phyloP scores from a whole-genome alignment of 2,329 filamentous ascomycete genomes.

The Leptographium wingfieldii region DNA sequence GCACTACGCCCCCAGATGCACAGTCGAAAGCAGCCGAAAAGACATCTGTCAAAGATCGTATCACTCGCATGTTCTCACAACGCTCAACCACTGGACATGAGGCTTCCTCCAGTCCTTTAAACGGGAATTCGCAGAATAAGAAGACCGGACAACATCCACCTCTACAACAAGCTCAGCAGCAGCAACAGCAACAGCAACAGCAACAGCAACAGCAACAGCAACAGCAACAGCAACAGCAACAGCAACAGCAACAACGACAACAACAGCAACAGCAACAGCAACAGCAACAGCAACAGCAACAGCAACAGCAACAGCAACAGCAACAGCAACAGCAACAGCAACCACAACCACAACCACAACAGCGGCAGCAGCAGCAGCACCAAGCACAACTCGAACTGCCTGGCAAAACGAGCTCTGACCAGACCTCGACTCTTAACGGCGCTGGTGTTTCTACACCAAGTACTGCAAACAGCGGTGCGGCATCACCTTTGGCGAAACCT shows the following conservation, averaged over 20 bases:
- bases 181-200: background rate
- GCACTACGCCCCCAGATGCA: constrained; percentile 12
- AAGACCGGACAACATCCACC: constrained; percentile 10
- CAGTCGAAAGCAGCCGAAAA: constrained; percentile 33
- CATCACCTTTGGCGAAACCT: constrained; percentile 26
- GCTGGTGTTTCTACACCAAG: constrained; percentile 1
- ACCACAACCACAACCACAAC: constrained; percentile 15
- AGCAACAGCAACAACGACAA: constrained; percentile 17
- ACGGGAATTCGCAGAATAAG: constrained; percentile 1
- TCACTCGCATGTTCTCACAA: constrained; percentile 51
- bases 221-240: constrained; percentile 5
- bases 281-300: constrained; percentile 12
- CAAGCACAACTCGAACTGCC: background rate
- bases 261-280: background rate
- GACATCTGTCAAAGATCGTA: constrained; percentile 48
- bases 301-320: constrained; percentile 13
- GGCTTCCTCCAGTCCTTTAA: constrained; percentile 13
- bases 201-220: too few species aligned
- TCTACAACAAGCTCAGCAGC: constrained; percentile 17
- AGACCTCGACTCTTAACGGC: constrained; percentile 2
- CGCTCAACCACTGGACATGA: constrained; percentile 19
- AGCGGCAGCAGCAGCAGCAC: background rate
- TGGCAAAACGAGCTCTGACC: background rate
- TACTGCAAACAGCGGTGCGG: constrained; percentile 5
- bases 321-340: background rate